Percentiles rank a stretch among this genome's conserved stretches.
Conservation (phyloP, 495 filamentous ascomycete genomes). For the Annulohypoxylon bovei region DNA sequence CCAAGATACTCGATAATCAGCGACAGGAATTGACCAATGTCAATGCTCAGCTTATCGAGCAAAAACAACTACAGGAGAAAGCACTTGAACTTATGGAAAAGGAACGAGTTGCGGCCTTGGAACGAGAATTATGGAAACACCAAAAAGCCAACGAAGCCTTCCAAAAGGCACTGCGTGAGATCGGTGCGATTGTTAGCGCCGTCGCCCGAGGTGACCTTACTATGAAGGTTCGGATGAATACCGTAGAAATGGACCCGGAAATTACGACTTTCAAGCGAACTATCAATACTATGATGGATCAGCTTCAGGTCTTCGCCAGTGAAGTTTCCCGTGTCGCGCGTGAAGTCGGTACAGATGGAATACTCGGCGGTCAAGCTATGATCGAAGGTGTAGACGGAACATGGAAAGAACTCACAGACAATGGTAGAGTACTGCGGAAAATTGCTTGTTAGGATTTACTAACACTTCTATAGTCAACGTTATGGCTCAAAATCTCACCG, state of each 20-base stretch:
- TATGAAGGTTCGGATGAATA: slow-evolving; percentile 97
- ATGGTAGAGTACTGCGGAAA: slow-evolving; percentile 65
- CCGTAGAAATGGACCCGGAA: slow-evolving; percentile 97
- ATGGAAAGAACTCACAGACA: slow-evolving; percentile 97
- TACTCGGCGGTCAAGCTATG: slow-evolving; percentile 94
- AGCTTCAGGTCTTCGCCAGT: slow-evolving; percentile 95
- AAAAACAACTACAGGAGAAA: slow-evolving; percentile 71
- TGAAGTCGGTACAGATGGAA: slow-evolving; percentile 97
- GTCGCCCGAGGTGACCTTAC: slow-evolving; percentile 96
- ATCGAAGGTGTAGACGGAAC: slow-evolving; percentile 96
- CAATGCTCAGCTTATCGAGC: slow-evolving; percentile 71
- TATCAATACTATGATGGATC: slow-evolving; percentile 99
- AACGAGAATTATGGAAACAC: slow-evolving; percentile 93
- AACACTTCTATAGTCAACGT: slow-evolving; percentile 77
- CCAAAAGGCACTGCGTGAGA: slow-evolving; percentile 95
- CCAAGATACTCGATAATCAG: slow-evolving; percentile 78
- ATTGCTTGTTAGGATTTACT: slow-evolving; percentile 18
- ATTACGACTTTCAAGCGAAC: slow-evolving; percentile 99
- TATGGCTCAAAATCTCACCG: slow-evolving; percentile 83
- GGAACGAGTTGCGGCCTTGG: slow-evolving; percentile 68
- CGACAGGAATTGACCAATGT: slow-evolving; percentile 76
- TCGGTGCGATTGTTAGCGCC: slow-evolving; percentile 94
- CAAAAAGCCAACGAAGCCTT: slow-evolving; percentile 99
- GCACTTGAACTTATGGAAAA: slow-evolving; percentile 65
- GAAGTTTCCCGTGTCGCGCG: slow-evolving; percentile 96